A percentile compares a stretch with the other conserved stretches of the same genome.
These are phyloP conservation scores for Hydnum rufescens DNA, from an alignment of 768 basidiomycete species.

Conservation along the genomic window DNA sequence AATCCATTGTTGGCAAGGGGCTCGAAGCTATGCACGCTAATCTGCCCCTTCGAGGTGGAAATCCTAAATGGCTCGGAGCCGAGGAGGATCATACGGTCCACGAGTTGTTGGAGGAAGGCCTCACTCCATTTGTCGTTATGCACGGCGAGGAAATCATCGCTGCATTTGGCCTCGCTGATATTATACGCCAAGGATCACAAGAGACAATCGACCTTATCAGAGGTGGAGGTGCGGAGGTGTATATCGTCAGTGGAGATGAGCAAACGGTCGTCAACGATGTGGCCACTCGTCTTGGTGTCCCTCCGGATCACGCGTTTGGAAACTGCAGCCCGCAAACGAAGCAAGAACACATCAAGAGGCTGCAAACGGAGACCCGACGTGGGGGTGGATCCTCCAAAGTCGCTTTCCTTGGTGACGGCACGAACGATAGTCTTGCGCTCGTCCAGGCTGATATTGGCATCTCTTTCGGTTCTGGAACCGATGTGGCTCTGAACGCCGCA, in stretches of 20 bases:
- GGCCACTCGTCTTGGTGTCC: constrained; percentile 45
- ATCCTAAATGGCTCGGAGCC: constrained; percentile 18
- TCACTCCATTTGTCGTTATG: constrained; percentile 9
- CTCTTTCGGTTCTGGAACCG: no score
- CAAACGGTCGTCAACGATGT: constrained; percentile 50
- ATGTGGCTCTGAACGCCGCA: no score
- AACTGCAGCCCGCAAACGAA: constrained; percentile 71
- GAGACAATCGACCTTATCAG: no score
- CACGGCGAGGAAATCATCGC: constrained; percentile 4
- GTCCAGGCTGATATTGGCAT: constrained; percentile 38
- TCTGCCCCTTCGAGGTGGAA: constrained; percentile 17
- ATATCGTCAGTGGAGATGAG: constrained; percentile 74
- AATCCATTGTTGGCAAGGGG: constrained; percentile 2
- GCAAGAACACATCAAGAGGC: constrained; percentile 22
- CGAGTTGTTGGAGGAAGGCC: neutral
- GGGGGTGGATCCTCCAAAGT: constrained; percentile 22
- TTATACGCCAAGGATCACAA: no score
- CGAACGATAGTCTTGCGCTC: constrained; percentile 42
- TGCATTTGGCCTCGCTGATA: constrained; percentile 7
- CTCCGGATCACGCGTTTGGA: constrained; percentile 45
- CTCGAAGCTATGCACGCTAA: constrained; percentile 1
- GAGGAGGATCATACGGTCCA: constrained; percentile 16
- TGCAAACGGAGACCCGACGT: constrained; percentile 13
- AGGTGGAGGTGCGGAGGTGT: constrained; percentile 23
- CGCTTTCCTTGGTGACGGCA: constrained; percentile 40